A percentile compares a stretch with the other conserved stretches of the same genome.
Evolutionary conservation across 441 rosid species (phyloP).

Genomic region (Syzygium malaccense): DNA sequence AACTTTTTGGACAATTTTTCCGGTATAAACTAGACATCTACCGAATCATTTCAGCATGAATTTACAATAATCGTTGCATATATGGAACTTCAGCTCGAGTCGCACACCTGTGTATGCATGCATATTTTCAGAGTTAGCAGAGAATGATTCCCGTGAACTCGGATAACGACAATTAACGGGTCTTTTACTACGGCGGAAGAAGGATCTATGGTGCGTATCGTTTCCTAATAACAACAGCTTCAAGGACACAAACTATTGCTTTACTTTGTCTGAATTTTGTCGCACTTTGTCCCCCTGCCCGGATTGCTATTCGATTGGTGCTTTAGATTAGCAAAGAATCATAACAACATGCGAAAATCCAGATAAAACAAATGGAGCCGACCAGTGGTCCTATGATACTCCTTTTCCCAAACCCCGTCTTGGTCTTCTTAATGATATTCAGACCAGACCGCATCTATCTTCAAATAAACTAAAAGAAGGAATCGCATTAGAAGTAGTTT

Average conservation of each 20-base stretch:
- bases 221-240: neutral
- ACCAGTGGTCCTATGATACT: neutral
- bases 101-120: neutral
- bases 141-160: neutral
- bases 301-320: neutral
- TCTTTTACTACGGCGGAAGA: neutral
- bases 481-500: neutral
- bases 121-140: neutral
- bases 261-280: neutral
- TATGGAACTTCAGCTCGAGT: neutral
- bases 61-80: neutral
- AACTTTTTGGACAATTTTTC: no score
- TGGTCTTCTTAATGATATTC: neutral
- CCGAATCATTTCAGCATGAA: neutral
- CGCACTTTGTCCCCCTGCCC: neutral
- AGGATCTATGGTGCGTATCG: neutral
- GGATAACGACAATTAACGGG: neutral
- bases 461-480: neutral
- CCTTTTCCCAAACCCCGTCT: neutral
- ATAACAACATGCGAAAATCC: neutral
- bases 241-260: neutral
- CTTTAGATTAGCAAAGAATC: neutral
- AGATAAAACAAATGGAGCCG: neutral
- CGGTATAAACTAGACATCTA: neutral
- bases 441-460: neutral